Base-by-base conservation (phyloP, 2,329 filamentous ascomycete species). In the Pestalotiopsis sp. region DNA sequence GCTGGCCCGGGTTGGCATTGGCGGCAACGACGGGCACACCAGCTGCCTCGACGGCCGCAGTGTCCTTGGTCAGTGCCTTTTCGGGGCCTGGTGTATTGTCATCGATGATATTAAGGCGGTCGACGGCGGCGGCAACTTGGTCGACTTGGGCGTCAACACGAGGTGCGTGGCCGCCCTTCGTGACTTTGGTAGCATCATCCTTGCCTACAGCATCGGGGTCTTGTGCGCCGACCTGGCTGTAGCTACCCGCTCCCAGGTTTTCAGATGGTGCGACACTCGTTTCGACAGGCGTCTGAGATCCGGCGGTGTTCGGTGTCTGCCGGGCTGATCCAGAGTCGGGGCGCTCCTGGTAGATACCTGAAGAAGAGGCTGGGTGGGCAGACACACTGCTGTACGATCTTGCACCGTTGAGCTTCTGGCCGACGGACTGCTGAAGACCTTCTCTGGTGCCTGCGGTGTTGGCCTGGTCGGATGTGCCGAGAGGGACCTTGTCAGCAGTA, bases 221-320 rank as follows among this genome's bases (percentile, higher is more conserved):
- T 64, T 68, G 70, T 69, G 70, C 66, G 69, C 70, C 69, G 64
- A 66, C 59, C 57, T 72, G 68, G 70, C 72, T 77, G 77, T 75
- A 70, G 75, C 71, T 75, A 79, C 74, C 77, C 76, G 77, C 67
- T 66, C 72, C 72, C 70, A 75, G 74, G 70, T 69, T 64, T 69
- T 74, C 72, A 63, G 67, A 66, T 66, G 67, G 66, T 61, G 69
- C 67, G 62, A 77, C 72, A 68, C 71, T 70, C 25, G 70, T 70
- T 67, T 69, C 49, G 61, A 69, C 69, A 63, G 68, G 58, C 59
- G 63, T 41, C 41, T 71, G 65, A 45, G 67, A 68, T 36, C 20
- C 58, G 17, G 59, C 64, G 3, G 52, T 38, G 45, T 25, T 68
- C 36, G 41, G 49, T 62, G 62, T 65, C 20, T 56, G 60, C 68